Evolutionary conservation across 805 yeast species (phyloP).

Genomic region (Danielozyma ontarioensis): DNA sequence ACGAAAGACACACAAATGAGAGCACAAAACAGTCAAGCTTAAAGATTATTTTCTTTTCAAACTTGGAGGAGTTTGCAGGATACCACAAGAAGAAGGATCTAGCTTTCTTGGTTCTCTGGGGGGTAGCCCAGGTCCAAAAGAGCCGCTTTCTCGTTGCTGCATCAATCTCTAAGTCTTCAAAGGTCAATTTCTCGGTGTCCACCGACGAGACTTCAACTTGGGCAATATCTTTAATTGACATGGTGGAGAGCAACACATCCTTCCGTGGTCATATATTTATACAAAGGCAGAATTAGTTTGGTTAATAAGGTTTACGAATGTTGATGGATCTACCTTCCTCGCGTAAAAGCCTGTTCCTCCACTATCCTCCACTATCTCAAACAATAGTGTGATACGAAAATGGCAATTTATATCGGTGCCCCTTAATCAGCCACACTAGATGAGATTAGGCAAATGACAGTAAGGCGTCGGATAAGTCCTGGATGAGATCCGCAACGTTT

Average conservation of each 20-base stretch:
- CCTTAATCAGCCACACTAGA: too few species aligned
- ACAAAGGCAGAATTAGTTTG: not conserved
- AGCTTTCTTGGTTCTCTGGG: not conserved
- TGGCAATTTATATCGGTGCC: too few species aligned
- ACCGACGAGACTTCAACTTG: too few species aligned
- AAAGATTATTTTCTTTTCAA: not conserved
- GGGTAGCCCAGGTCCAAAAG: not conserved
- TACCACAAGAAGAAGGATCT: not conserved
- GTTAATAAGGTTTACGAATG: not conserved
- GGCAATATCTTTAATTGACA: too few species aligned
- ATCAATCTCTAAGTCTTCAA: not conserved
- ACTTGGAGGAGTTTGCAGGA: not conserved
- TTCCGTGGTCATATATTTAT: too few species aligned
- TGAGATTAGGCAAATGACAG: too few species aligned
- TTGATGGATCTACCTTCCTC: not conserved
- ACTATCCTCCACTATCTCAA: too few species aligned
- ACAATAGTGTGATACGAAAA: not conserved
- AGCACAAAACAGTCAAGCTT: slow-evolving; percentile 4
- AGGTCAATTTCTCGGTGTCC: too few species aligned
- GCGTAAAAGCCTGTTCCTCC: too few species aligned
- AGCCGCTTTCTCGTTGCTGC: not conserved
- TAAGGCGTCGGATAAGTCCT: slow-evolving; percentile 66
- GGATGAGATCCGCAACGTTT: slow-evolving; percentile 67
- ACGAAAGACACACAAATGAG: slow-evolving; percentile 4
- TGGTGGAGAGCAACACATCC: too few species aligned